A percentile compares a stretch with the other conserved stretches of the same genome.
Conservation (phyloP, 2,329 filamentous ascomycete genomes). For the Apiospora pterosperma region DNA sequence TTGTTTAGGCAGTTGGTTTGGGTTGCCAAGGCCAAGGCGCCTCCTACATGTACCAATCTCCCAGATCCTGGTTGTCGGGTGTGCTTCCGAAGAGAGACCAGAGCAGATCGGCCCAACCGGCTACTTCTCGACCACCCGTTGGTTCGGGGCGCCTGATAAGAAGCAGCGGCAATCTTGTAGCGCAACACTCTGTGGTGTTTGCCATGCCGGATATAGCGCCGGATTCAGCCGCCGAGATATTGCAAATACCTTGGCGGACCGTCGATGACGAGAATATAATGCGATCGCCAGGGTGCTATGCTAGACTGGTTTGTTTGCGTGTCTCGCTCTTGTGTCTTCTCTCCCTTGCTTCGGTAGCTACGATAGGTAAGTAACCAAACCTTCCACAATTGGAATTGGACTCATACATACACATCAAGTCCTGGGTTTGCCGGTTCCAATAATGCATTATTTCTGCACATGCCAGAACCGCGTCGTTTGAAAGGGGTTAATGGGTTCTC, state of each 20-base stretch:
- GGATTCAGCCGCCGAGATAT: neutral
- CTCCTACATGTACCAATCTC: neutral
- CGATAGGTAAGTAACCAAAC: no score
- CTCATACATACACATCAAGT: no score
- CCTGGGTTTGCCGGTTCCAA: no score
- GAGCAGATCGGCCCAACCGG: neutral
- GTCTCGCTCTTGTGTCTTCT: neutral
- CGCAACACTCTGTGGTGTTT: neutral
- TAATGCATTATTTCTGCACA: no score
- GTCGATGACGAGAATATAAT: neutral
- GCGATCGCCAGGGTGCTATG: no score
- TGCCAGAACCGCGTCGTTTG: no score
- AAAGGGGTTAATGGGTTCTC: no score
- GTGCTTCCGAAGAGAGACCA: neutral
- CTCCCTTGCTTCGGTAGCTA: neutral
- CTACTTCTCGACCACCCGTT: neutral
- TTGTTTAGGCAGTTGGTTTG: neutral
- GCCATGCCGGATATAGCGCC: neutral
- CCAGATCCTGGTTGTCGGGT: neutral
- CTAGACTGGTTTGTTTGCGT: neutral
- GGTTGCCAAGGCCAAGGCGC: neutral
- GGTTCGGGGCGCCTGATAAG: neutral
- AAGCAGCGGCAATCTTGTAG: neutral
- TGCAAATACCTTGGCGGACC: no score
- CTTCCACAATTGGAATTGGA: no score